Evolutionary conservation across 1,284 basidiomycete species (phyloP), one percentile per base, ranked within the genome.

Genomic region (Violaceomyces palustris): DNA sequence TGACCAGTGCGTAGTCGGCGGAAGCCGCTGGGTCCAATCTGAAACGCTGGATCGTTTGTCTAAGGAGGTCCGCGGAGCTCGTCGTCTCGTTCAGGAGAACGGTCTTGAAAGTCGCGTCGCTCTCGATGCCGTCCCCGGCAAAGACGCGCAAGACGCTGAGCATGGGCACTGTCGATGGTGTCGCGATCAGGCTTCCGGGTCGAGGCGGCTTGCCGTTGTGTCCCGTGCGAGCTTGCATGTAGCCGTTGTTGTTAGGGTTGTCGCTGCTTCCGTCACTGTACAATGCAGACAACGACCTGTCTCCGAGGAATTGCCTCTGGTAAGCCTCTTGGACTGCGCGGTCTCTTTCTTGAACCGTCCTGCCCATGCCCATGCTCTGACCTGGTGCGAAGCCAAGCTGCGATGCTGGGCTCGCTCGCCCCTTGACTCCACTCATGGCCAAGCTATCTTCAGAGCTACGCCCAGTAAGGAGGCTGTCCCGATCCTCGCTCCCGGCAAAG

Each of bases 91-190:
- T 96, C 51, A 97, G 81, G 17, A 97, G 76, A 1, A 94, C 93
- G 1, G 93, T 97, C 78, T 97, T 97, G 80, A 97, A 98, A 1
- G 91, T 94, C 3, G 90, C 88, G 60, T 96, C 91, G 1, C 88
- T 88, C 68, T 91, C 83, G 49, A 78, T 69, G 17, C 75, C 67
- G 52, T 86, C 83, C 8, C 92, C 93, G 0, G 91, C 91, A 71
- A 98, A 97, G 33, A 98, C 83, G 15, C 92, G 85, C 40, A 97
- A 83, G 48, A 98, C 92, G 64, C 86, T 94, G 47, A 97, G 80
- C 58, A 92, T 85, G 0, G 88, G 88, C 6, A 87, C 83, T 14
- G 79, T 80, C 14, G 61, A 62, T 0, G 69, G 62, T 14, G 64
- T 61, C 12, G 55, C 70, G 2, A 82, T 44, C 21, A 74, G 36